These are phyloP conservation scores for Solanum boliviense DNA, from an alignment of 257 asterid species.

Conservation along the genomic window DNA sequence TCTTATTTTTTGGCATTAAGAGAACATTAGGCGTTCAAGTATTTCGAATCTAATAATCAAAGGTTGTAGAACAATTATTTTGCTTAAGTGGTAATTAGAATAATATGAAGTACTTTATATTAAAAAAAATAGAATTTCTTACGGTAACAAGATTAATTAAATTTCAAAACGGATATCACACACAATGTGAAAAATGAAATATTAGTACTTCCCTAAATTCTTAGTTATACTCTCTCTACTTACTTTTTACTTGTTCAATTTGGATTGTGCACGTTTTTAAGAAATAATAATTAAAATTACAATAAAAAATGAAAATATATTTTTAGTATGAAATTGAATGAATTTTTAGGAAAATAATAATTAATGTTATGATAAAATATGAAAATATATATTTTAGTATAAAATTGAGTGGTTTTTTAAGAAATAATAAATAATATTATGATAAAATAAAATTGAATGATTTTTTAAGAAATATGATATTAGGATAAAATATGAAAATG, in stretches of 20 bases:
- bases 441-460: too few species aligned
- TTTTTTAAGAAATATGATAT: not conserved
- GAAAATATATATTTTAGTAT: not conserved
- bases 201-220: not conserved
- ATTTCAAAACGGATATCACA: not conserved
- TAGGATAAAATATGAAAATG: not conserved
- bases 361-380: too few species aligned
- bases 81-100: too few species aligned
- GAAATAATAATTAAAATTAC: not conserved
- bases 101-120: not conserved
- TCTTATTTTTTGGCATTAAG: not conserved
- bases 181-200: not conserved
- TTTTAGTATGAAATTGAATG: not conserved
- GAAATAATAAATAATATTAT: not conserved
- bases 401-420: not conserved
- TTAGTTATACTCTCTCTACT: too few species aligned
- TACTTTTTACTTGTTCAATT: not conserved
- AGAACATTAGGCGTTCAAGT: not conserved
- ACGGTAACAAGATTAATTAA: not conserved
- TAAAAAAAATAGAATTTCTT: not conserved
- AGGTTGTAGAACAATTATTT: not conserved
- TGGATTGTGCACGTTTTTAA: not conserved
- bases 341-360: too few species aligned
- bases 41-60: not conserved
- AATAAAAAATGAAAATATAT: too few species aligned